phyloP scores from a whole-genome alignment of 495 filamentous ascomycete species.

The Aspergillus heteromorphus region DNA sequence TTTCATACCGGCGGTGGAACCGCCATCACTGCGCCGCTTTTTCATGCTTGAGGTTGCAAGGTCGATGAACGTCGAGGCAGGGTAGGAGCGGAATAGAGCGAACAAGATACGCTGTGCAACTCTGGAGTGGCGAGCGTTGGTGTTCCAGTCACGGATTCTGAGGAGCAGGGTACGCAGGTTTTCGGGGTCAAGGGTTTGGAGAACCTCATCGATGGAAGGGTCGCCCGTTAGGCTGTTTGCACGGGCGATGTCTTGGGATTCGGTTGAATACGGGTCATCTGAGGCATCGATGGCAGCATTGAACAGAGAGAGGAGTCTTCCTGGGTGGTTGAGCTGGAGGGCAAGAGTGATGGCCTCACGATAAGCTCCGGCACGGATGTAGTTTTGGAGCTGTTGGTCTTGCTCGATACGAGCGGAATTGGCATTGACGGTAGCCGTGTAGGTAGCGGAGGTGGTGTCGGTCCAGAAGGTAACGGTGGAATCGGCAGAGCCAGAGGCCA shows the following conservation, averaged over 20 bases:
- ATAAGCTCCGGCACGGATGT: constrained; percentile 77
- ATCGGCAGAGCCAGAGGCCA: constrained; percentile 87
- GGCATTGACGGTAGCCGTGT: constrained; percentile 60
- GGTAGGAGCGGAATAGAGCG: constrained; percentile 71
- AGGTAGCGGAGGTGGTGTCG: constrained; percentile 81
- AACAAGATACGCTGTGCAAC: constrained; percentile 84
- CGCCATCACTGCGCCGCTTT: constrained; percentile 29
- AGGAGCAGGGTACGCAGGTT: constrained; percentile 77
- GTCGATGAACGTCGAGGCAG: constrained; percentile 64
- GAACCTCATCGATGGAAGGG: constrained; percentile 75
- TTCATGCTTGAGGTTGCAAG: constrained; percentile 48
- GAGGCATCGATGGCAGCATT: constrained; percentile 65
- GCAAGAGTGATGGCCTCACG: constrained; percentile 89
- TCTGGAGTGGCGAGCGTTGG: constrained; percentile 78
- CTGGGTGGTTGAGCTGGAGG: constrained; percentile 88
- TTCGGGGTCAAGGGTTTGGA: constrained; percentile 70
- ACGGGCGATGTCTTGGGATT: constrained; percentile 18
- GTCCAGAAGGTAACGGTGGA: constrained; percentile 91
- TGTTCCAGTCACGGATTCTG: constrained; percentile 90
- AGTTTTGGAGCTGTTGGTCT: constrained; percentile 88
- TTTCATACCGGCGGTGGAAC: constrained; percentile 60
- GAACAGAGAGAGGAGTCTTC: constrained; percentile 75
- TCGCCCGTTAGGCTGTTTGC: constrained; percentile 58
- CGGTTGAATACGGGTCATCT: constrained; percentile 27
- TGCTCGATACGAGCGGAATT: constrained; percentile 80